These are phyloP conservation scores for Cystobasidium tubakii DNA, from an alignment of 768 basidiomycete genomes.

Conservation along the genomic window DNA sequence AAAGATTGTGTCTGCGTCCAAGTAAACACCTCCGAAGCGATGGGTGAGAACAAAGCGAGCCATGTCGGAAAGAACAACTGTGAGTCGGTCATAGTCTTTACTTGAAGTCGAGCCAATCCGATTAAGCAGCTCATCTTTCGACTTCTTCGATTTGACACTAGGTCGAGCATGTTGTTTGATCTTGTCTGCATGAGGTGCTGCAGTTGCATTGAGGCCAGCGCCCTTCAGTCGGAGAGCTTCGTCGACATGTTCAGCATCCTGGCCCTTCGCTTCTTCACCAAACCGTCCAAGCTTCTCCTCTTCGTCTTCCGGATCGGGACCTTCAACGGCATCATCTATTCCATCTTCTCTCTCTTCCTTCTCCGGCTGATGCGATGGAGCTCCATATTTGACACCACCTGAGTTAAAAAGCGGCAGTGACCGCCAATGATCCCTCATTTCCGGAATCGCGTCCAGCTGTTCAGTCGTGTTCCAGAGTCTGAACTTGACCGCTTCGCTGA, in stretches of 20 bases:
- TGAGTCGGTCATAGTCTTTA: constrained; percentile 78
- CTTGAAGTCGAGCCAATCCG: constrained; percentile 83
- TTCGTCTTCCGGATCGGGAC: neutral
- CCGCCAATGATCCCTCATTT: constrained; percentile 86
- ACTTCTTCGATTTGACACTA: constrained; percentile 37
- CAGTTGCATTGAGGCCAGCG: constrained; percentile 51
- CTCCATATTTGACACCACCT: constrained; percentile 63
- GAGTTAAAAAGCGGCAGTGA: constrained; percentile 76
- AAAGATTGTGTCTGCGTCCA: constrained; percentile 93
- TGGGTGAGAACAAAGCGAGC: constrained; percentile 95
- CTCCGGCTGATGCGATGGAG: constrained; percentile 8
- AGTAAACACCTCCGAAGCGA: constrained; percentile 90
- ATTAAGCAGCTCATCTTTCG: constrained; percentile 61
- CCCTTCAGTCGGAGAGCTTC: constrained; percentile 50
- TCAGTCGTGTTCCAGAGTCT: constrained; percentile 98
- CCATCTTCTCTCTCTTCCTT: constrained; percentile 32
- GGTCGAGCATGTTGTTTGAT: constrained; percentile 40
- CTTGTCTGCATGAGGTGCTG: constrained; percentile 16
- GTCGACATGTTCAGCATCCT: constrained; percentile 31
- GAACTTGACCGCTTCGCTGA: constrained; percentile 87
- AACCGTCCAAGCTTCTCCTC: constrained; percentile 38
- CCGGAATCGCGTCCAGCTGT: constrained; percentile 83
- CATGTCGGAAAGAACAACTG: constrained; percentile 92
- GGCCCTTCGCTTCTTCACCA: constrained; percentile 29
- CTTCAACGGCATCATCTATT: constrained; percentile 10